Evolutionary conservation across 371 early-diverging fungal genomes (phyloP), one percentile per base, ranked within the genome.

Genomic region (Saksenaea oblongispora): DNA sequence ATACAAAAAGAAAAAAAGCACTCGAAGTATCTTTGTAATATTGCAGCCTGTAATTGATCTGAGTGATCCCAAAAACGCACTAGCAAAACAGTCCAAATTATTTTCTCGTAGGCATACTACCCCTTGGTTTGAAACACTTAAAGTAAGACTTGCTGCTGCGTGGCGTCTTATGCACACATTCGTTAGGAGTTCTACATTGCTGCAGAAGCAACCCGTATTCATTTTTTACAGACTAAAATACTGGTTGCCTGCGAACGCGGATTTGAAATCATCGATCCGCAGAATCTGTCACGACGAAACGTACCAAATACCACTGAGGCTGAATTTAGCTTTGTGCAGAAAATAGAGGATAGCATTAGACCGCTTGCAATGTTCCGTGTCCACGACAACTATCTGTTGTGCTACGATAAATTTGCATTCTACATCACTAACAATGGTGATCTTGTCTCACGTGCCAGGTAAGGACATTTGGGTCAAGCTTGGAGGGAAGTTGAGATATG

Each of bases 361-460:
- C 94, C 95, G 4, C 79, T 94, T 35, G 85, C 90, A 14, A 84
- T 94, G 58, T 94, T 90, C 75, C 83, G 90, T 24, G 80, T 92
- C 14, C 64, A 66, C 9, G 80, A 86, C 47, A 71, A 66, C 42
- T 66, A 92, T 73, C 67, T 95, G 58, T 82, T 94, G 44, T 93
- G 94, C 72, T 95, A 93, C 73, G 89, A 92, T 64, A 92, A 93
- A 69, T 91, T 92, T 78, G 92, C 87, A 1, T 94, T 95, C 68
- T 94, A 87, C 62, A 91, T 95, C 56, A 89, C 93, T 73, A 87
- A 88, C 59, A 54, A 54, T 61, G 59, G 62, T 13, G 31, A 31
- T 31, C 31, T 31, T 31, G 31, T 31, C 7, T 31, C 31, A 31
- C 31, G 31, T 4, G 31, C 4, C 2, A 31, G 31, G 31, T 31